Evolutionary conservation across 345 rosid genomes (phyloP).

Genomic region (Acer campestre): DNA sequence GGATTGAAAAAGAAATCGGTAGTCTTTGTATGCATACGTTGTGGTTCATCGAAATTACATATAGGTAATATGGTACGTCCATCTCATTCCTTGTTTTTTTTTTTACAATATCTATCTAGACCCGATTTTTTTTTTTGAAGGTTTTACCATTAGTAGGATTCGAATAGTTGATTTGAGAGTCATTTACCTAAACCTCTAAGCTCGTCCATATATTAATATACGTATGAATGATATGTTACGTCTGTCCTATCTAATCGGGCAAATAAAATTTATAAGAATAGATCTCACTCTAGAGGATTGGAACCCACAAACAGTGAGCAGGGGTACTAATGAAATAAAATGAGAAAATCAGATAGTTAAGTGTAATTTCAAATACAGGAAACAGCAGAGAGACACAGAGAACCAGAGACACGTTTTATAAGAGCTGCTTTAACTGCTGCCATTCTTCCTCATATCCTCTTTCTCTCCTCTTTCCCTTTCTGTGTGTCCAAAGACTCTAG

Average conservation of each 20-base stretch:
- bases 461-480: slow-evolving; percentile 15
- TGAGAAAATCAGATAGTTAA: neutral
- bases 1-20: too few relatives aligned
- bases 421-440: slow-evolving; percentile 14
- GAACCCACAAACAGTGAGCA: neutral
- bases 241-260: too few relatives aligned
- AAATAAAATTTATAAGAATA: too few relatives aligned
- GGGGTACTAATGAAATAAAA: slow-evolving; percentile 17
- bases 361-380: neutral
- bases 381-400: neutral
- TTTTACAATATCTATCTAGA: too few relatives aligned
- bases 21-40: too few relatives aligned
- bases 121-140: too few relatives aligned
- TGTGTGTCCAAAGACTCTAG: neutral
- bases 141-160: too few relatives aligned
- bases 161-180: too few relatives aligned
- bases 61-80: neutral
- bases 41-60: too few relatives aligned
- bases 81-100: neutral
- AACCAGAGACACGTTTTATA: slow-evolving; percentile 30
- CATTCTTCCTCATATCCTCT: slow-evolving; percentile 19
- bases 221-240: too few relatives aligned
- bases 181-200: too few relatives aligned
- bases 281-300: neutral
- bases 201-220: too few relatives aligned